Evolutionary conservation across 1,139 yeast genomes (phyloP), one percentile per base, ranked within the genome.

Genomic region (Candida pseudoviswanathii): DNA sequence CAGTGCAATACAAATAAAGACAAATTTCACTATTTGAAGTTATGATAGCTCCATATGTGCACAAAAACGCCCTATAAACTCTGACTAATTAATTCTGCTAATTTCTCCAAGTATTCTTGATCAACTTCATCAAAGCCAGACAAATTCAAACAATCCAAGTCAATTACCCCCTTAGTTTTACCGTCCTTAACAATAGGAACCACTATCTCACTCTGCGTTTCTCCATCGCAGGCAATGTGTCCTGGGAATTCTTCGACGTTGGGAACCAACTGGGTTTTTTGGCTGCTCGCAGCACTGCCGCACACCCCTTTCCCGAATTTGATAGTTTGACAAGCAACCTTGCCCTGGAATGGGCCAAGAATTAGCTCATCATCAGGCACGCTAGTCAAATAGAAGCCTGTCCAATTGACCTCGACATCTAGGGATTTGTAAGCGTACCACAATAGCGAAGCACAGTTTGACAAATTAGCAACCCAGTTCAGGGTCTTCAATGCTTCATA

Each of bases 221-320:
- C 96, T 1, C 97, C 96, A 68, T 94, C 99, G 66, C 99, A 94
- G 0, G 98, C 98, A 58, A 94, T 94, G 64, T 94, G 98, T 1
- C 96, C 96, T 0, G 96, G 96, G 58, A 82, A 91, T 56, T 78
- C 64, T 26, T 86, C 76, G 2, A 92, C 98, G 65, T 94, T 80
- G 0, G 77, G 73, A 6, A 94, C 97, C 8, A 90, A 64, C 63
- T 89, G 96, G 0, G 96, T 86, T 47, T 66, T 47, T 50, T 67
- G 65, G 0, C 73, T 57, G 0, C 64, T 54, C 0, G 96, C 96
- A 1, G 96, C 96, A 1, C 81, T 73, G 5, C 99, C 98, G 69
- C 98, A 94, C 0, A 94, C 98, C 6, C 99, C 99, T 51, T 71
- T 77, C 4, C 97, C 97, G 50, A 87, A 71, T 50, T 72, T 63